A percentile compares a stretch with the other conserved stretches of the same genome.
phyloP scores from a whole-genome alignment of 441 rosid genomes.

The Pelargonium myrrhifolium region DNA sequence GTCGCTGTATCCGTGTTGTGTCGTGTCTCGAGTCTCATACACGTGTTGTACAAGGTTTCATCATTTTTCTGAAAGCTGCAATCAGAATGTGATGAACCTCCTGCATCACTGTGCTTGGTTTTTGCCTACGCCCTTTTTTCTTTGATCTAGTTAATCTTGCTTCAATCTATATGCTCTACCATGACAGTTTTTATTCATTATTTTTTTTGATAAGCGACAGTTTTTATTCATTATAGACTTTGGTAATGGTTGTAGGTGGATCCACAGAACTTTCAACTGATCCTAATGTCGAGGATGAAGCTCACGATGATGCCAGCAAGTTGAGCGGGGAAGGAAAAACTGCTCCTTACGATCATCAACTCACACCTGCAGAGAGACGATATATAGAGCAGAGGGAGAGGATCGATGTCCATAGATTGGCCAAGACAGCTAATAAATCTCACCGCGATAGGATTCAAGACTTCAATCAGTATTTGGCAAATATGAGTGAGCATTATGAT shows the following conservation, averaged over 20 bases:
- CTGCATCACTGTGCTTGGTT: too few species aligned
- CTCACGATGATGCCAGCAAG: constrained; percentile 20
- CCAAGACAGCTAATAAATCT: constrained; percentile 56
- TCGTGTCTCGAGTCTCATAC: too few species aligned
- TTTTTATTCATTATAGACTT: too few species aligned
- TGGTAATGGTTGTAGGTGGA: constrained; percentile 22
- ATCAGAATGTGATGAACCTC: too few species aligned
- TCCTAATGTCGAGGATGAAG: constrained; percentile 20
- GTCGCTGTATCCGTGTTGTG: too few species aligned
- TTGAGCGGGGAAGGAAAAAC: constrained; percentile 28
- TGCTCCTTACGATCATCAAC: constrained; percentile 30
- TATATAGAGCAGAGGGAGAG: constrained; percentile 51
- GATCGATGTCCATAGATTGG: constrained; percentile 46
- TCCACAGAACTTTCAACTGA: constrained; percentile 22
- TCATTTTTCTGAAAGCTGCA: too few species aligned
- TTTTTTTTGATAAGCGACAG: too few species aligned
- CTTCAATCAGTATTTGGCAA: constrained; percentile 64
- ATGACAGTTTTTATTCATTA: not conserved
- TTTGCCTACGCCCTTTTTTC: too few species aligned
- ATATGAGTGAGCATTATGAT: constrained; percentile 70
- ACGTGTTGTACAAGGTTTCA: too few species aligned
- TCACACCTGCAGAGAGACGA: constrained; percentile 55
- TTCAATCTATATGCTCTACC: too few species aligned
- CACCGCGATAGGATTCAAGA: constrained; percentile 64
- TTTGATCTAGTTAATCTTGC: too few species aligned